Evolutionary conservation across 768 basidiomycete genomes (phyloP).

Genomic region (Macrocybe gigantea): DNA sequence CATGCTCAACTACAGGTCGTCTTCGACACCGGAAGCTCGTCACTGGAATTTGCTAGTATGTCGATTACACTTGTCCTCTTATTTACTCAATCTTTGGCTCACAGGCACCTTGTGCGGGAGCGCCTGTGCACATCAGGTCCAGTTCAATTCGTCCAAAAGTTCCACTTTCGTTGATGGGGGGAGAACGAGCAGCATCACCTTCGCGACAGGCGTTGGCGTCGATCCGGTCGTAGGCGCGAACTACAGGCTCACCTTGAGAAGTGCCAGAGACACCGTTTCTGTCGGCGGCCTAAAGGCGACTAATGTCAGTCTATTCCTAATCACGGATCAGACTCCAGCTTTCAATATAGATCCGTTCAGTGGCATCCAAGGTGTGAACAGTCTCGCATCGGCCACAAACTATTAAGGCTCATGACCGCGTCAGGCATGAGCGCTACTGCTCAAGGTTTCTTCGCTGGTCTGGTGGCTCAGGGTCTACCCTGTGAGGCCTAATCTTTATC

Average conservation of each 20-base stretch:
- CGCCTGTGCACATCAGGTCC: conserved; percentile 35
- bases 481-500: conserved; percentile 23
- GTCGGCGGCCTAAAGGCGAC: conserved; percentile 38
- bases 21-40: conserved; percentile 51
- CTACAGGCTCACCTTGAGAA: conserved; percentile 40
- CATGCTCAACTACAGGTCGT: conserved; percentile 32
- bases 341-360: conserved; percentile 52
- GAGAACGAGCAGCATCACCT: conserved; percentile 37
- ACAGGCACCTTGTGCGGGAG: conserved; percentile 40
- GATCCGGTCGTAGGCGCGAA: conserved; percentile 45
- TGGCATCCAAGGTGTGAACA: conserved; percentile 41
- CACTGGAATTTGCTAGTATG: conserved; percentile 45
- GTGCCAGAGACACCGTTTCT: conserved; percentile 41
- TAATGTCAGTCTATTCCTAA: conserved; percentile 38
- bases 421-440: conserved; percentile 45
- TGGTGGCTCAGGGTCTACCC: conserved; percentile 42
- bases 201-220: conserved; percentile 49
- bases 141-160: conserved; percentile 43
- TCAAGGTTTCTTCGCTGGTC: conserved; percentile 43
- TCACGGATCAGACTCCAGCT: conserved; percentile 45
- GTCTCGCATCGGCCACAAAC: conserved; percentile 1
- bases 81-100: not conserved
- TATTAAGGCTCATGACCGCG: conserved; percentile 1
- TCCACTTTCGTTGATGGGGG: conserved; percentile 45
- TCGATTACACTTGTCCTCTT: not conserved